A percentile compares a stretch with the other conserved stretches of the same genome.
Evolutionary conservation across 2,329 filamentous ascomycete species (phyloP).

Genomic region (Verticillium nubilum): DNA sequence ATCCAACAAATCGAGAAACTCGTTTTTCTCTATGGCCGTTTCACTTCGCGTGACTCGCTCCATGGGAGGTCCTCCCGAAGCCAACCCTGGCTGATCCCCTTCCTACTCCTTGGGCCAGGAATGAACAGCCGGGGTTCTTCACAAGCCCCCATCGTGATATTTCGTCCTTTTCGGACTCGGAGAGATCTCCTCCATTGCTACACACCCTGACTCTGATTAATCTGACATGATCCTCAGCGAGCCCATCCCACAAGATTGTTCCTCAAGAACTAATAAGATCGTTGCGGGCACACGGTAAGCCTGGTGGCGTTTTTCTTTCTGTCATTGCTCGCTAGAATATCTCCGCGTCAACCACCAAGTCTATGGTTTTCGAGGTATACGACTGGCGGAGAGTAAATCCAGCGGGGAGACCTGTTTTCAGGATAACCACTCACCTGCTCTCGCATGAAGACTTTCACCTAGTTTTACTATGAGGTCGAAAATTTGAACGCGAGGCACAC

Average conservation of each 20-base stretch:
- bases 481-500: conserved; percentile 90
- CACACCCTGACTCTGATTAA: neutral
- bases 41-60: conserved; percentile 67
- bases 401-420: conserved; percentile 30
- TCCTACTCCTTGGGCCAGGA: neutral
- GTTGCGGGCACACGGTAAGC: neutral
- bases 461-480: conserved; percentile 58
- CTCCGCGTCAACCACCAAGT: conserved; percentile 70
- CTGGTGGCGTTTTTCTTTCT: conserved; percentile 14
- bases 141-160: neutral
- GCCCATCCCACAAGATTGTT: neutral
- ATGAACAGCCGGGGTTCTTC: too few relatives aligned
- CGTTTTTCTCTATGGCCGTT: conserved; percentile 65
- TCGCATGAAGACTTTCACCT: conserved; percentile 77
- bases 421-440: conserved; percentile 49
- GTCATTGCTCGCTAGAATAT: conserved; percentile 66
- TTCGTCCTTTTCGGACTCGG: neutral
- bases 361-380: conserved; percentile 89
- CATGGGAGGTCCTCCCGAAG: conserved; percentile 75
- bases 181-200: neutral
- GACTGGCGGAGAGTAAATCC: conserved; percentile 76
- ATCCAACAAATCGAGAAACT: conserved; percentile 31
- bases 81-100: conserved; percentile 7
- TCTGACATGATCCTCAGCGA: too few relatives aligned
- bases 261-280: neutral